Conservation (phyloP, 208 protist species). For the Trypanosoma scelopori region DNA sequence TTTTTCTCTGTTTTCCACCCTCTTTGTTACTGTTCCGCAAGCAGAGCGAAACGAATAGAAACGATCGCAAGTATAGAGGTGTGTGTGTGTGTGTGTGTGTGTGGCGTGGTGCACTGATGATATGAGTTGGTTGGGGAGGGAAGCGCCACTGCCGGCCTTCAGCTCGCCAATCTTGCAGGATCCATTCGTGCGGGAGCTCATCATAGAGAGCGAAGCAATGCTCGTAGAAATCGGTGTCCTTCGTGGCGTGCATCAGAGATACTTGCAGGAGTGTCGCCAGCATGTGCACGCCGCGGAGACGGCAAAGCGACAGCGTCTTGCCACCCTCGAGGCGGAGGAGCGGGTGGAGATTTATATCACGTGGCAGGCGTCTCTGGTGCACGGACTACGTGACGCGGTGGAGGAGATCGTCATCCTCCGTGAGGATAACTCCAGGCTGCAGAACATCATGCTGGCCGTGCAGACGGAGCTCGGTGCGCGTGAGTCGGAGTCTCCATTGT, state of each 20-base stretch:
- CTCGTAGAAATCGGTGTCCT: constrained; percentile 37
- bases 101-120: neutral
- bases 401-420: constrained; percentile 17
- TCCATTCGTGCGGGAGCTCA: constrained; percentile 48
- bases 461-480: constrained; percentile 37
- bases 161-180: constrained; percentile 20
- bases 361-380: constrained; percentile 12
- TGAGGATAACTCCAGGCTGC: constrained; percentile 35
- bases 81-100: too few species aligned
- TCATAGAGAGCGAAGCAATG: constrained; percentile 56
- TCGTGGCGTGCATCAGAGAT: constrained; percentile 2
- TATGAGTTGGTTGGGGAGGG: neutral
- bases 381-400: constrained; percentile 18
- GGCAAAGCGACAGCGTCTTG: constrained; percentile 14
- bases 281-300: constrained; percentile 23
- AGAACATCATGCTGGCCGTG: constrained; percentile 44
- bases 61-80: neutral
- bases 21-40: neutral
- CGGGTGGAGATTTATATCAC: constrained; percentile 4
- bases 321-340: neutral
- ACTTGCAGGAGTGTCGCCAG: constrained; percentile 20
- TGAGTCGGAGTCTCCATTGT: neutral
- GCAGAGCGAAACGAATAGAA: neutral
- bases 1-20: neutral
- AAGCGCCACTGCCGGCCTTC: neutral